Percentiles rank a stretch among this genome's conserved stretches.
These are phyloP conservation scores for Chlorella sp. DNA, from an alignment of 139 green algal species.

Conservation along the genomic window DNA sequence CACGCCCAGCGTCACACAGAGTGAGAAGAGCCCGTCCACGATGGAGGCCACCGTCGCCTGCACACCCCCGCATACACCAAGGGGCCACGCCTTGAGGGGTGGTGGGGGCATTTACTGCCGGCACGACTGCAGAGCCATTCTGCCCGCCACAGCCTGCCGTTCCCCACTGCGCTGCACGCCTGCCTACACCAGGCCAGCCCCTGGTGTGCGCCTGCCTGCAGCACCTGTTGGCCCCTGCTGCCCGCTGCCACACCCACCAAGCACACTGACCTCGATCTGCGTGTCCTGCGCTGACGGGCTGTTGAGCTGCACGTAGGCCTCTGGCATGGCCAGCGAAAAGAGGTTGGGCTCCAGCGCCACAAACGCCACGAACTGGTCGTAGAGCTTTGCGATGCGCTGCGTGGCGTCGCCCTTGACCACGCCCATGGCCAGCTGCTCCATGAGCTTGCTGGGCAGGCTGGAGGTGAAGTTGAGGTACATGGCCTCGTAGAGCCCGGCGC, in stretches of 20 bases:
- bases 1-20: constrained; percentile 79
- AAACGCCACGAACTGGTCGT: constrained; percentile 82
- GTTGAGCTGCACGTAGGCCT: constrained; percentile 87
- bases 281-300: constrained; percentile 78
- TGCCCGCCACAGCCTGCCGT: no score
- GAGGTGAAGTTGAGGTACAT: constrained; percentile 92
- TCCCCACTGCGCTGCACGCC: no score
- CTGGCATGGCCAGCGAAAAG: constrained; percentile 83
- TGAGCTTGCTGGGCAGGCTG: constrained; percentile 51
- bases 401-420: constrained; percentile 48
- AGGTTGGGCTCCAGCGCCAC: constrained; percentile 77
- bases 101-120: no score
- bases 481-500: constrained; percentile 77
- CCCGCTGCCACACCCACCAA: no score
- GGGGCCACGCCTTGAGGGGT: no score
- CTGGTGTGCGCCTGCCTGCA: no score
- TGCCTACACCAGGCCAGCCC: no score
- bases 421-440: constrained; percentile 77
- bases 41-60: constrained; percentile 58
- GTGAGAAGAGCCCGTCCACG: constrained; percentile 90
- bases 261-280: constrained; percentile 90
- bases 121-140: no score
- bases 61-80: no score
- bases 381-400: constrained; percentile 14
- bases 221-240: no score